phyloP scores from a whole-genome alignment of 176 grass and related monocot genomes.

The Hsuehochloa calcarea region DNA sequence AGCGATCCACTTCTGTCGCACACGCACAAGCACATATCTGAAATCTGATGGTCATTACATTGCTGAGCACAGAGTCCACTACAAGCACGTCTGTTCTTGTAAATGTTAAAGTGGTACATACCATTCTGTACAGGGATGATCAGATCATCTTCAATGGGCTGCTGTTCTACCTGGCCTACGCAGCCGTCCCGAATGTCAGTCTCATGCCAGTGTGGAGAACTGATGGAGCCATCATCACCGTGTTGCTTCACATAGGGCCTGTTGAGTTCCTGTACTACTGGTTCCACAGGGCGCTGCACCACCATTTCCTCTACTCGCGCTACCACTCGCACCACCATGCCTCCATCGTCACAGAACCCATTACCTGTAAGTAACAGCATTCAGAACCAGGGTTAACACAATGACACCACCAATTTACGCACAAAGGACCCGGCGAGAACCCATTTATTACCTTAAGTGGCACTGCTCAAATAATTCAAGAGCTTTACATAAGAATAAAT shows the following conservation, averaged over 20 bases:
- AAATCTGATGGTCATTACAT: background rate
- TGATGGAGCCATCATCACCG: slow-evolving; percentile 52
- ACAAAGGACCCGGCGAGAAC: background rate
- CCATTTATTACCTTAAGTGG: background rate
- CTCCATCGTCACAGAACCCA: slow-evolving; percentile 84
- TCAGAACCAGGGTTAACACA: background rate
- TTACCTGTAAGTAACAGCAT: slow-evolving; percentile 71
- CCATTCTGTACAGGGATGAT: slow-evolving; percentile 66
- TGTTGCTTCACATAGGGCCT: slow-evolving; percentile 58
- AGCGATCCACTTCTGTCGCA: background rate
- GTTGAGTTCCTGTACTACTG: slow-evolving; percentile 97
- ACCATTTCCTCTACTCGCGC: slow-evolving; percentile 89
- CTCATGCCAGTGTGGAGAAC: slow-evolving; percentile 64
- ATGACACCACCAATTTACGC: background rate
- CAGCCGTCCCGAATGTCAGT: slow-evolving; percentile 9
- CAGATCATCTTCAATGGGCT: slow-evolving; percentile 85
- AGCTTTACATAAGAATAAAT: slow-evolving; percentile 21
- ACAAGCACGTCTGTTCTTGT: background rate
- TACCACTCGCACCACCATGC: slow-evolving; percentile 87
- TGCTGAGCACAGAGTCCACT: background rate
- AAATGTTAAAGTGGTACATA: background rate
- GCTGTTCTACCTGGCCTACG: slow-evolving; percentile 51
- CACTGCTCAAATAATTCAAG: background rate
- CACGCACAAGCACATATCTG: background rate
- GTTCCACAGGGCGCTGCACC: slow-evolving; percentile 85